phyloP scores from a whole-genome alignment of 1,139 yeast genomes.

The Pichia cactophila region DNA sequence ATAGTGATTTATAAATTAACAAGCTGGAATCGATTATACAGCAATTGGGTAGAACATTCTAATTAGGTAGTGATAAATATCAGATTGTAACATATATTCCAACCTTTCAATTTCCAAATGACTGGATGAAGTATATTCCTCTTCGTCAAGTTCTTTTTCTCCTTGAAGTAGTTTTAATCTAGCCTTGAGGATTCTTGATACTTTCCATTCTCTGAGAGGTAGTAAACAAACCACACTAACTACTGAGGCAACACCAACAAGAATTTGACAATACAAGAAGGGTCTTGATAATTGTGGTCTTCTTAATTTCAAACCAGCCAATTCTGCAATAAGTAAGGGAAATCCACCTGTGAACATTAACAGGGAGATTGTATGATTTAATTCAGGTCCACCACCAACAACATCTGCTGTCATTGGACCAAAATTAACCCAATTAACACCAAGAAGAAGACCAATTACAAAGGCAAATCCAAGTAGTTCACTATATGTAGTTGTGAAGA shows the following conservation, averaged over 20 bases:
- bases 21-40: constrained; percentile 22
- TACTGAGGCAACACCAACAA: constrained; percentile 45
- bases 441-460: constrained; percentile 47
- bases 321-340: constrained; percentile 33
- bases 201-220: constrained; percentile 36
- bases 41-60: constrained; percentile 36
- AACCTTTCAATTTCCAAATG: constrained; percentile 19
- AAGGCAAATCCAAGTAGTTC: constrained; percentile 47
- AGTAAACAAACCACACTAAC: constrained; percentile 29
- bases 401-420: constrained; percentile 53
- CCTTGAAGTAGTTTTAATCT: constrained; percentile 8
- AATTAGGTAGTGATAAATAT: constrained; percentile 23
- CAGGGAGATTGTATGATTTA: constrained; percentile 30
- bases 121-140: background rate
- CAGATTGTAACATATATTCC: constrained; percentile 22
- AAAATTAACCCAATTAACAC: constrained; percentile 59
- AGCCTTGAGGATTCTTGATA: constrained; percentile 25
- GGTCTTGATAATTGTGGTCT: constrained; percentile 31
- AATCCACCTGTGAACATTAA: constrained; percentile 27
- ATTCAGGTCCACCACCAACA: constrained; percentile 29
- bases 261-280: constrained; percentile 52
- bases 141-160: background rate
- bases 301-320: constrained; percentile 40
- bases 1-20: background rate
- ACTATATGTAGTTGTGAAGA: constrained; percentile 44